These are phyloP conservation scores for Neonectria punicea DNA, from an alignment of 2,329 filamentous ascomycete genomes.

Conservation along the genomic window DNA sequence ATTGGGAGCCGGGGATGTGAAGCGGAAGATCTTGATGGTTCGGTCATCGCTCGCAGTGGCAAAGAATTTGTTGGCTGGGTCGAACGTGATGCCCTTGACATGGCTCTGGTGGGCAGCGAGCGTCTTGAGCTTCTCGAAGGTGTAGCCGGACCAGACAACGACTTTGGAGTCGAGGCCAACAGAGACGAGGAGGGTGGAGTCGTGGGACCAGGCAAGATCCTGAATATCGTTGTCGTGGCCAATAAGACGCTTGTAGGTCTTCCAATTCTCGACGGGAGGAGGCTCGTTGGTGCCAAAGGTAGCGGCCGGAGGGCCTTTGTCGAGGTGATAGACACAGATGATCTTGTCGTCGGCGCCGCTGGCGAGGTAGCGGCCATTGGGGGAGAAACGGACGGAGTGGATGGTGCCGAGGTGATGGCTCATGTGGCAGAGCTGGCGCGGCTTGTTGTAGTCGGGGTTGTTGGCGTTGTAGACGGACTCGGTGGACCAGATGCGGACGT, in stretches of 20 bases:
- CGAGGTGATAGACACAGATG: constrained; percentile 94
- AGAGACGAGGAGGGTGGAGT: constrained; percentile 94
- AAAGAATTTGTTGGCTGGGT: constrained; percentile 99
- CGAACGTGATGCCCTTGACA: constrained; percentile 98
- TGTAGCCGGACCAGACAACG: constrained; percentile 97
- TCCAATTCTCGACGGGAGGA: constrained; percentile 97
- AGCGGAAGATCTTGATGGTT: constrained; percentile 95
- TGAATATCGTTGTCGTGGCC: constrained; percentile 99
- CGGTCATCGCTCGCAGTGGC: constrained; percentile 97
- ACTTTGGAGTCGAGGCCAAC: constrained; percentile 98
- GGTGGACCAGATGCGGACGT: constrained; percentile 97
- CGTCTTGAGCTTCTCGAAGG: constrained; percentile 97
- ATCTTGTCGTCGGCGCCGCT: constrained; percentile 99
- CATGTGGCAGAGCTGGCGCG: constrained; percentile 96
- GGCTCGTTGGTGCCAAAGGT: constrained; percentile 92
- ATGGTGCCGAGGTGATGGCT: constrained; percentile 98
- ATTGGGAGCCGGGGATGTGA: constrained; percentile 89
- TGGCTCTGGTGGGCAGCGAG: constrained; percentile 94
- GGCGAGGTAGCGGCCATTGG: constrained; percentile 93
- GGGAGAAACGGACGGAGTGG: constrained; percentile 95
- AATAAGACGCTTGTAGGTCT: constrained; percentile 90
- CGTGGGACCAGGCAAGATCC: constrained; percentile 95
- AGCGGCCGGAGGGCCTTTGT: constrained; percentile 81
- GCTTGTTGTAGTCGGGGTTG: constrained; percentile 76
- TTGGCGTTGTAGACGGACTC: constrained; percentile 88